Conservation (phyloP, 139 green algal species). For the Yamagishiella unicocca region DNA sequence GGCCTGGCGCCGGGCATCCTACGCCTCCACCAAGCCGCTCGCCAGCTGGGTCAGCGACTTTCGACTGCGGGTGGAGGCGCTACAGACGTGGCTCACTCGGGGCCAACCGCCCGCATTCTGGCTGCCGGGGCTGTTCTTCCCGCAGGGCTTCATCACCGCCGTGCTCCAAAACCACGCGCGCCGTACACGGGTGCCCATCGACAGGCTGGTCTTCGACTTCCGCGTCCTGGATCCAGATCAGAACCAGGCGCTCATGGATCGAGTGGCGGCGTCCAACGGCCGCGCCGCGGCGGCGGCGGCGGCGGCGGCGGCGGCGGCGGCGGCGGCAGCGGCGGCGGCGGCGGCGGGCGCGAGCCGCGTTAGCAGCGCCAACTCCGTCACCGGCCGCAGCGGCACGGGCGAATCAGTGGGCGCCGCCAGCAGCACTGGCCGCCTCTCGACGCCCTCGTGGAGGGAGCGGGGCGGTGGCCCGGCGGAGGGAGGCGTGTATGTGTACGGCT, state of each 20-base stretch:
- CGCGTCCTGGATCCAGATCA: constrained; percentile 42
- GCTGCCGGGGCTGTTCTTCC: constrained; percentile 90
- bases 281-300: not conserved
- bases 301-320: constrained; percentile 6
- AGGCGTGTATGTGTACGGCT: constrained; percentile 82
- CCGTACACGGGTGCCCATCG: constrained; percentile 75
- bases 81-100: constrained; percentile 76
- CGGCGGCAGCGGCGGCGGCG: not conserved
- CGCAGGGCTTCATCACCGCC: constrained; percentile 88
- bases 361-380: not conserved
- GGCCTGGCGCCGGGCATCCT: constrained; percentile 76
- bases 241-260: not conserved
- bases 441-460: not conserved
- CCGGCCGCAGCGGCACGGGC: not conserved
- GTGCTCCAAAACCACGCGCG: constrained; percentile 85
- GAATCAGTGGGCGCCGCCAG: not conserved
- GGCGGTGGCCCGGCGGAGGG: constrained; percentile 50
- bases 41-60: constrained; percentile 83
- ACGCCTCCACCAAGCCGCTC: constrained; percentile 86
- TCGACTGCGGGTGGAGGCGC: constrained; percentile 68
- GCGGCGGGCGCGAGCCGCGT: not conserved
- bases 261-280: not conserved
- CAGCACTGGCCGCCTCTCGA: not conserved
- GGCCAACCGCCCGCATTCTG: constrained; percentile 82
- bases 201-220: constrained; percentile 79